A percentile compares a stretch with the other conserved stretches of the same genome.
phyloP scores from a whole-genome alignment of 768 basidiomycete genomes.

The Leccinum arenicola region DNA sequence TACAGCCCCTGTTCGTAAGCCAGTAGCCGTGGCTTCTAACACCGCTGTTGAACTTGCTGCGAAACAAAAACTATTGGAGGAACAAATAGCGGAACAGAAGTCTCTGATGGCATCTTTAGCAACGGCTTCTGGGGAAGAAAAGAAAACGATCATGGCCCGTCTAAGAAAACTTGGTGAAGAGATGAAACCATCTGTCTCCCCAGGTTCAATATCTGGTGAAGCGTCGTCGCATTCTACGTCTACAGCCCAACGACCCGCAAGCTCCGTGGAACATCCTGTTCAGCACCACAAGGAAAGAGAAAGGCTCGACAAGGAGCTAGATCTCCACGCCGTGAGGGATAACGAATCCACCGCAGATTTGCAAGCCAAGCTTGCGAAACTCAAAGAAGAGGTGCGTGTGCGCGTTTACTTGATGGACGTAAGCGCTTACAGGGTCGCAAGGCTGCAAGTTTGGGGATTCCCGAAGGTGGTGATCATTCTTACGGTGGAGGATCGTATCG shows the following conservation, averaged over 20 bases:
- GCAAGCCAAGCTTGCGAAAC: constrained; percentile 69
- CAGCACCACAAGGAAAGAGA: constrained; percentile 62
- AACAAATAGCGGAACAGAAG: constrained; percentile 89
- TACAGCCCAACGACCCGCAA: constrained; percentile 22
- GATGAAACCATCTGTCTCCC: constrained; percentile 50
- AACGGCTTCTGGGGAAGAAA: constrained; percentile 65
- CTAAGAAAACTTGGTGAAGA: constrained; percentile 77
- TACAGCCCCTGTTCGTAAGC: constrained; percentile 36
- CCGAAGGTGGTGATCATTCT: constrained; percentile 43
- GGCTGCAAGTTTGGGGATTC: constrained; percentile 75
- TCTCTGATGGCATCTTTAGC: constrained; percentile 69
- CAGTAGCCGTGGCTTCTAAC: constrained; percentile 28
- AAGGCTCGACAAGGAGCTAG: constrained; percentile 80
- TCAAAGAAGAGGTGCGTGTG: constrained; percentile 71
- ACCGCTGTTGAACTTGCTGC: constrained; percentile 56
- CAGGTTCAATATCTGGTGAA: constrained; percentile 29
- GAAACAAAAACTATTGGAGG: constrained; percentile 73
- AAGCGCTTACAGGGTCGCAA: constrained; percentile 27
- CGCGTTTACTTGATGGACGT: constrained; percentile 1
- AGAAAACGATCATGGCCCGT: constrained; percentile 73
- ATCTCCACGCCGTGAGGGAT: constrained; percentile 46
- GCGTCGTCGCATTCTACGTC: constrained; percentile 26
- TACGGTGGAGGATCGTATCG: constrained; percentile 45
- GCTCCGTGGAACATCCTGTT: constrained; percentile 29
- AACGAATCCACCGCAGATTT: constrained; percentile 64